Base-by-base conservation (phyloP, 768 basidiomycete genomes). In the Agaricus sinodeliciosus region DNA sequence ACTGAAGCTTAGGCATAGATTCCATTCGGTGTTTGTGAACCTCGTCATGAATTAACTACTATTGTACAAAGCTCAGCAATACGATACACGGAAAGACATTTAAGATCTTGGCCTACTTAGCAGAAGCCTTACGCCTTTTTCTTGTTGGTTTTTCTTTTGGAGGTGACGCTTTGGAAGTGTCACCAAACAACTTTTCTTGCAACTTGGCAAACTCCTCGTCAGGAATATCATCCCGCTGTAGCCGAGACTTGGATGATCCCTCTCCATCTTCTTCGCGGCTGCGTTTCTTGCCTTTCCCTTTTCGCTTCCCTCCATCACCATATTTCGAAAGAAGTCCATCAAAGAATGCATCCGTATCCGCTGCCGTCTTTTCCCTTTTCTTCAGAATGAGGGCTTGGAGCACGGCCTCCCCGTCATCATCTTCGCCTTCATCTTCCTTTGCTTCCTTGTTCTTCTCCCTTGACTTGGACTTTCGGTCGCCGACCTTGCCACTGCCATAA, bases 301-400 rank as follows among this genome's bases (percentile, higher is more conserved):
- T 72, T 26, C 69, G 67, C 58, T 74, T 77, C 34, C 52, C 51
- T 43, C 60, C 70, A 41, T 74, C 79, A 25, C 77, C 72, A 60
- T 92, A 92, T 61, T 91, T 92, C 0, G 79, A 77, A 11, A 86
- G 87, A 34, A 92, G 73, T 54, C 69, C 70, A 59, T 94, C 87
- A 55, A 94, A 79, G 66, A 92, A 90, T 43, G 77, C 72, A 56
- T 84, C 78, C 69, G 78, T 76, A 54, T 81, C 80, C 65, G 82
- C 81, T 57, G 73, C 65, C 60, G 82, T 82, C 65, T 82, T 81
- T 57, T 74, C 65, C 60, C 82, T 82, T 65, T 82, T 81, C 72
- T 85, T 86, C 54, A 87, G 67, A 51, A 95, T 94, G 51, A 96
- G 72, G 1, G 90, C 90, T 59, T 89, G 84, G 53, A 95, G 72